Conservation (phyloP, 2,329 filamentous ascomycete species). For the Thielaviopsis euricoi region DNA sequence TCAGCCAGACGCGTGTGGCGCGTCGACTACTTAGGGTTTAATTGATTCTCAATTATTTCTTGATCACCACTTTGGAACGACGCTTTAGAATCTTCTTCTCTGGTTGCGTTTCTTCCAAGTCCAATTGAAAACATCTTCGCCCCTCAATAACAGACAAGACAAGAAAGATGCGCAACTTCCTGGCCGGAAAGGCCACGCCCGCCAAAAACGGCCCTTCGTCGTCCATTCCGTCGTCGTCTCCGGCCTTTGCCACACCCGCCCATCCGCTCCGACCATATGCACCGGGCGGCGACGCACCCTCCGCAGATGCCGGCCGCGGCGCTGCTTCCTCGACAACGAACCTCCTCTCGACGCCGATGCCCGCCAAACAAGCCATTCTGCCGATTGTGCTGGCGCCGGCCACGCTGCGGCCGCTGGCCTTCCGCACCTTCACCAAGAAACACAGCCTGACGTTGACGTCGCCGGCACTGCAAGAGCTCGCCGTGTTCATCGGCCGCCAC, state of each 20-base stretch:
- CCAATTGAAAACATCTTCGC: not conserved
- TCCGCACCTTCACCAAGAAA: slow-evolving; percentile 93
- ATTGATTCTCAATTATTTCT: not conserved
- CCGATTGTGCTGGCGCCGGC: slow-evolving; percentile 80
- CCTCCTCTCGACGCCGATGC: slow-evolving; percentile 16
- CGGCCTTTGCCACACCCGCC: slow-evolving; percentile 73
- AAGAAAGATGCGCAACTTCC: slow-evolving; percentile 12
- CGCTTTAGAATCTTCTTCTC: not conserved
- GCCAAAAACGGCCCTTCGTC: slow-evolving; percentile 26
- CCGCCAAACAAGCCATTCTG: slow-evolving; percentile 40
- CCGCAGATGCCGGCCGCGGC: slow-evolving; percentile 33
- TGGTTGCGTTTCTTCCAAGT: not conserved
- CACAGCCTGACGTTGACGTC: slow-evolving; percentile 87
- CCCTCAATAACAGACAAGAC: not conserved
- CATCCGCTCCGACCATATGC: slow-evolving; percentile 57
- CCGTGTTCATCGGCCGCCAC: slow-evolving; percentile 78
- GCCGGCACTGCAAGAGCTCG: slow-evolving; percentile 67
- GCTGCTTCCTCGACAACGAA: slow-evolving; percentile 25
- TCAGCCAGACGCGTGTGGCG: not conserved
- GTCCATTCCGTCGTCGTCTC: slow-evolving; percentile 70
- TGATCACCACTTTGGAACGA: not conserved
- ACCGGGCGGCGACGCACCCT: slow-evolving; percentile 20
- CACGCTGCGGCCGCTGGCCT: slow-evolving; percentile 76
- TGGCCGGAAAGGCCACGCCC: slow-evolving; percentile 12
- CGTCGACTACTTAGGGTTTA: not conserved